Evolutionary conservation across 139 green algal genomes (phyloP).

Genomic region (Micromonas commoda): DNA sequence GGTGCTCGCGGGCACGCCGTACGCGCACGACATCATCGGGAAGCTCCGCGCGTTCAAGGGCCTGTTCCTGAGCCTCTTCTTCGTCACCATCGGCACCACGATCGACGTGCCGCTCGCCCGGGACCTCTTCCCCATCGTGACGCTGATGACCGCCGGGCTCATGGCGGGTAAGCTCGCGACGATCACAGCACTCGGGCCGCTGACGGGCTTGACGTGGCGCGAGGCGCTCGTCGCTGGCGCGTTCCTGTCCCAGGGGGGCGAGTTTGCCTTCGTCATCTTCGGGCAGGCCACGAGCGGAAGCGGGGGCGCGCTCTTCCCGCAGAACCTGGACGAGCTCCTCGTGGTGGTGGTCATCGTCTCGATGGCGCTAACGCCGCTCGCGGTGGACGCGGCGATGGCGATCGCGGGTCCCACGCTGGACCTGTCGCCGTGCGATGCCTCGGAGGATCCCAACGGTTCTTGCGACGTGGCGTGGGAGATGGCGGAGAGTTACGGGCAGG

Average conservation of each 20-base stretch:
- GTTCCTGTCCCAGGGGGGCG: constrained; percentile 82
- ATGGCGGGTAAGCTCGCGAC: constrained; percentile 78
- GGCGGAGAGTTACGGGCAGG: too few relatives aligned
- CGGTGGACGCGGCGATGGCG: constrained; percentile 1
- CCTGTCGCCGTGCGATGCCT: too few relatives aligned
- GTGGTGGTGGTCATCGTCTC: constrained; percentile 86
- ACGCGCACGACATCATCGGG: constrained; percentile 80
- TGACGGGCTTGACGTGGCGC: constrained; percentile 66
- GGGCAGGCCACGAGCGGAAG: constrained; percentile 50
- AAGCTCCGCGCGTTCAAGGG: constrained; percentile 66
- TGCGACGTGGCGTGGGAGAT: too few relatives aligned
- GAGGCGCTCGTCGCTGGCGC: constrained; percentile 81
- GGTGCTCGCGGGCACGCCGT: constrained; percentile 68
- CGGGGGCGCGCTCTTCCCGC: constrained; percentile 47
- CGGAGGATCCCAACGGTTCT: too few relatives aligned
- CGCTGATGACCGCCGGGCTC: constrained; percentile 66
- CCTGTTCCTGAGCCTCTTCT: constrained; percentile 89
- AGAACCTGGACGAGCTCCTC: constrained; percentile 80
- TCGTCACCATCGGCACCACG: constrained; percentile 68
- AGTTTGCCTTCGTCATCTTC: constrained; percentile 98
- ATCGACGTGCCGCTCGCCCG: constrained; percentile 58
- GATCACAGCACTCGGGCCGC: constrained; percentile 58
- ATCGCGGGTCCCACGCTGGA: constrained; percentile 11
- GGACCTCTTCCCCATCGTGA: constrained; percentile 58
- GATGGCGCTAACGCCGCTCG: constrained; percentile 82